Conservation (phyloP, 331 rosid genomes). For the Malus hybrid region DNA sequence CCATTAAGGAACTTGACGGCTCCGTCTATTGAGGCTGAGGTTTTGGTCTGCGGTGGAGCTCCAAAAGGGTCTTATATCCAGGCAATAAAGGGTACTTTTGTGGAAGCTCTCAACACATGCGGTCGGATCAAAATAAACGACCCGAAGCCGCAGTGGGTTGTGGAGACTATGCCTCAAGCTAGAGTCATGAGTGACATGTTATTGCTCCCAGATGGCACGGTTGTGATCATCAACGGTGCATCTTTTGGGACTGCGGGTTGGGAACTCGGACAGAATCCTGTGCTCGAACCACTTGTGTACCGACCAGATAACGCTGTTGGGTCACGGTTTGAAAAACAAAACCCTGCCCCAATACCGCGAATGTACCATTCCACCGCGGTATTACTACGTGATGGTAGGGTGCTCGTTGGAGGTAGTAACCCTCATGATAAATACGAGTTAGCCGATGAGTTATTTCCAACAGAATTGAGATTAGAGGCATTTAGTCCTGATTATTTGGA, state of each 20-base stretch:
- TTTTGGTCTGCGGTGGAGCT: background rate
- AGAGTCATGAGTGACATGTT: background rate
- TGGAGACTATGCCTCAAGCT: background rate
- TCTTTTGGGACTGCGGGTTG: background rate
- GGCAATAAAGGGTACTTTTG: background rate
- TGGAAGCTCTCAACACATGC: background rate
- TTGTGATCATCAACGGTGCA: background rate
- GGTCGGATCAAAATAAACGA: background rate
- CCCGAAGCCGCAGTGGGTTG: background rate
- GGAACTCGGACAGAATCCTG: background rate
- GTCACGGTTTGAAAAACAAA: background rate
- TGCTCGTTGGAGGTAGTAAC: background rate
- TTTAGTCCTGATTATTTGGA: background rate
- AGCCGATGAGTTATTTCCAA: background rate
- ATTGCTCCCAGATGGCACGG: background rate
- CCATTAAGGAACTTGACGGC: background rate
- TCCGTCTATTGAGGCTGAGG: background rate
- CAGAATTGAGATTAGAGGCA: background rate
- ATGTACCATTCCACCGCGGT: background rate
- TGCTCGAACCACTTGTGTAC: background rate
- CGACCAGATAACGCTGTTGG: background rate
- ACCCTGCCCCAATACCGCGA: background rate
- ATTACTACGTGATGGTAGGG: background rate
- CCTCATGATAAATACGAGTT: background rate
- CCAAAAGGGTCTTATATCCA: background rate